Base-by-base conservation (phyloP, 495 filamentous ascomycete genomes). In the Penicillium simplicissimum region DNA sequence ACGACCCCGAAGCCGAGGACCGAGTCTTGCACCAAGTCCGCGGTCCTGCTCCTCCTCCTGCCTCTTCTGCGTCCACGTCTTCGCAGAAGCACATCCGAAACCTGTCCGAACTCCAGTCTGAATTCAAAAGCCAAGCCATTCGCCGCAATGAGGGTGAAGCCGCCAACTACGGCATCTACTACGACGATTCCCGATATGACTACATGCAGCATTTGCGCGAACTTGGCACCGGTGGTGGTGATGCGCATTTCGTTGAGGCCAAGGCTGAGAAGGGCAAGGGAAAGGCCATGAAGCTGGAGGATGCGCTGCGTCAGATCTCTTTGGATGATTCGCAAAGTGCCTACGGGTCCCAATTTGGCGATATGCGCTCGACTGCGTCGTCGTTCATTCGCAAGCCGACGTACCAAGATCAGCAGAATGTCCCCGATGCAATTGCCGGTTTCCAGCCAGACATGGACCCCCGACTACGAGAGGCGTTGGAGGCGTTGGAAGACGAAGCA, bases 161-260 rank as follows among this genome's bases (percentile, higher is more conserved):
- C 5, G 95, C 96, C 61, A 90, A 91, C 74, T 85, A 97, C 74
- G 96, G 96, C 52, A 82, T 99, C 59, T 97, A 90, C 83, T 90
- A 80, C 68, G 87, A 90, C 60, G 95, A 98, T 74, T 89, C 92
- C 57, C 84, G 89, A 66, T 98, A 98, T 76, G 96, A 98, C 68
- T 98, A 98, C 77, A 98, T 98, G 95, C 95, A 99, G 74, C 96
- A 99, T 77, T 81, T 99, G 79, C 89, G 91, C n/a, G 95, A 97
- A 59, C 71, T 92, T 6, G 88, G 87, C 9, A 82, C 85, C 4
- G 85, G 82, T 33, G 72, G 72, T 14, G 87, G 86, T 4, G 76
- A 79, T 33, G 84, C 86, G 19, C 82, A 90, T 49, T 97, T 95
- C 64, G 82, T 98, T 17, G 90, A 96, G 66, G 89, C 92, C 0